Evolutionary conservation across 1,284 basidiomycete species (phyloP), one percentile per base, ranked within the genome.

Genomic region (Austroboletus sp.): DNA sequence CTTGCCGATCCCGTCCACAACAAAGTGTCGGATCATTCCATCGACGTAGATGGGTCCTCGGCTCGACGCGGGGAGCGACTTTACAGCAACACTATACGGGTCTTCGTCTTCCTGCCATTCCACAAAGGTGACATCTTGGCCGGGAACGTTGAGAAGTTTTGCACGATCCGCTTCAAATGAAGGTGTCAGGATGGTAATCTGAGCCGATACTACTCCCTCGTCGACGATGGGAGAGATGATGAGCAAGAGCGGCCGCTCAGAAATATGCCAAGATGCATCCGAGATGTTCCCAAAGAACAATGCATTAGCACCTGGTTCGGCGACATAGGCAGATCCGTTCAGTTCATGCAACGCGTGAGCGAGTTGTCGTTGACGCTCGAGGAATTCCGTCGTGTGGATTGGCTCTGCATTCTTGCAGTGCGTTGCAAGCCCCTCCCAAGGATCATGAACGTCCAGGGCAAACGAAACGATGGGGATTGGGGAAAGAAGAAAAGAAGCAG

Each of bases 81-180:
- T 56, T 11, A 76, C 54, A 2, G 80, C 77, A 11, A 74, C 65
- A 3, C 70, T 57, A 57, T 84, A 93, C 0, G 89, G 88, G 57
- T 76, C 70, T 29, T 73, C 76, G 42, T 82, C 78, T 62, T 93
- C 90, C 9, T 77, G 70, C 89, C 89, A 93, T 46, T 79, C 70
- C 5, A 81, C 67, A 57, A 75, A 91, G 4, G 65, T 61, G 23
- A 82, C 66, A 0, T 62, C 54, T 1, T 62, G 52, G 9, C 58
- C 62, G 8, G 80, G 79, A 16, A 91, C 63, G 2, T 69, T 60
- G 8, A 88, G 69, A 27, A 73, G 56, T 54, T 72, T 78, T 0
- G 89, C 87, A 33, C 89, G 76, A 0, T 79, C 75, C 10, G 75
- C 72, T 64, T 93, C 89, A 51, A 93, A 93, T 40, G 73, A 69